Evolutionary conservation across 1,284 basidiomycete genomes (phyloP).

Genomic region (Xerocomus minutiporus): DNA sequence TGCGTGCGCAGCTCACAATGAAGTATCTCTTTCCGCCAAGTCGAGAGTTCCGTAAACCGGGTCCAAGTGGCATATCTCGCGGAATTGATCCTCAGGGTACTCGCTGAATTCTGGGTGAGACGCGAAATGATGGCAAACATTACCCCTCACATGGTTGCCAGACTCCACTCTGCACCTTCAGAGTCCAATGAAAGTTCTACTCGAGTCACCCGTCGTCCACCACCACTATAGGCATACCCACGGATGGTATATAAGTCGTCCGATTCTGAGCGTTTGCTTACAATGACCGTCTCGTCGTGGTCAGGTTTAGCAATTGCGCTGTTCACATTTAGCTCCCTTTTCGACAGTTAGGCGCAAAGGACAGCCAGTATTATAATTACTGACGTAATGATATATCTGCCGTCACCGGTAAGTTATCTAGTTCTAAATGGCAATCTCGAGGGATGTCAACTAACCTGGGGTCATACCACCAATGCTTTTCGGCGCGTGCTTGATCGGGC

Average conservation of each 20-base stretch:
- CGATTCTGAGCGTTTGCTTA: slow-evolving; percentile 11
- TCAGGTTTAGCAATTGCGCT: slow-evolving; percentile 56
- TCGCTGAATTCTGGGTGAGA: slow-evolving; percentile 26
- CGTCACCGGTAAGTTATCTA: slow-evolving; percentile 5
- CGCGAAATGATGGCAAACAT: slow-evolving; percentile 2
- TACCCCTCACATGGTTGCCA: slow-evolving; percentile 40
- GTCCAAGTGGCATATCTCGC: slow-evolving; percentile 19
- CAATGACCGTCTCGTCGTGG: slow-evolving; percentile 47
- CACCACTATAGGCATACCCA: slow-evolving; percentile 69
- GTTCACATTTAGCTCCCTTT: slow-evolving; percentile 60
- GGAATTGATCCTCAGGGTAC: slow-evolving; percentile 49
- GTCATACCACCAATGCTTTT: slow-evolving; percentile 63
- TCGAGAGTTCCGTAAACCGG: slow-evolving; percentile 36
- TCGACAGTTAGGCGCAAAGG: slow-evolving; percentile 3
- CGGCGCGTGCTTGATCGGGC: slow-evolving; percentile 53
- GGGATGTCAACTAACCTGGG: slow-evolving; percentile 37
- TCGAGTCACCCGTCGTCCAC: slow-evolving; percentile 55
- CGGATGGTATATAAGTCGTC: slow-evolving; percentile 35
- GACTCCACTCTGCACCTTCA: slow-evolving; percentile 51
- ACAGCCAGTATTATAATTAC: slow-evolving; percentile 8
- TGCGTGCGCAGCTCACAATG: slow-evolving; percentile 35
- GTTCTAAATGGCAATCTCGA: not conserved
- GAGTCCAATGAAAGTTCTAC: slow-evolving; percentile 58
- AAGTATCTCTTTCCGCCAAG: slow-evolving; percentile 49
- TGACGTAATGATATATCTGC: slow-evolving; percentile 43